phyloP scores from a whole-genome alignment of 257 asterid genomes.

The Datura wrightii region DNA sequence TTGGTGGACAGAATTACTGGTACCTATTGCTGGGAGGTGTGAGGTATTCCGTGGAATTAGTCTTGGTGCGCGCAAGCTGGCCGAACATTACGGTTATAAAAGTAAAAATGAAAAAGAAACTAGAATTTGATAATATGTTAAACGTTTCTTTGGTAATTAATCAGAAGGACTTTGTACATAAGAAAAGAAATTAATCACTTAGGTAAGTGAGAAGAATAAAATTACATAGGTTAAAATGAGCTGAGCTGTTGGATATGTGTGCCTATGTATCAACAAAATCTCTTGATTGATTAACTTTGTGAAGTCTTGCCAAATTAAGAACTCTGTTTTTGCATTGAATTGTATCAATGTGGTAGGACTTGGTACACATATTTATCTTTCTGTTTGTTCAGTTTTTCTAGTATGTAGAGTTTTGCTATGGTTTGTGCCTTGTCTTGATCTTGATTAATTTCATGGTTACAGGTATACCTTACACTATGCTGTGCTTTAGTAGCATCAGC shows the following conservation, averaged over 20 bases:
- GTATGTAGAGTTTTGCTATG: background rate
- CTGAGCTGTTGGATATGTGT: background rate
- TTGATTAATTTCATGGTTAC: slow-evolving; percentile 34
- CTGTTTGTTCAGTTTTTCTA: background rate
- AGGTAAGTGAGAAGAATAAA: background rate
- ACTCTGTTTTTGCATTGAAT: background rate
- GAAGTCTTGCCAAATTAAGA: background rate
- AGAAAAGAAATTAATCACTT: background rate
- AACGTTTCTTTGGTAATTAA: background rate
- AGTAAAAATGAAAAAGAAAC: background rate
- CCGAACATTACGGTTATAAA: no score
- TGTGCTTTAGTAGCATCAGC: slow-evolving; percentile 87
- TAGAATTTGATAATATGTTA: background rate
- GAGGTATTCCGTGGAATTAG: no score
- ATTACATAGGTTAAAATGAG: background rate
- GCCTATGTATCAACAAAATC: background rate
- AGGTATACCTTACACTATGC: slow-evolving; percentile 91
- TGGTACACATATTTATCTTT: background rate
- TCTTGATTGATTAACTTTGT: background rate
- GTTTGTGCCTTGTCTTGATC: background rate
- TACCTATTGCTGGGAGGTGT: no score
- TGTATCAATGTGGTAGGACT: background rate
- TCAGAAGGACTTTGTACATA: background rate
- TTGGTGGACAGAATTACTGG: no score
- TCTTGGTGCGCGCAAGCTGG: no score